Evolutionary conservation across 495 filamentous ascomycete species (phyloP), one percentile per base, ranked within the genome.

Genomic region (Parathielavia hyrcaniae): DNA sequence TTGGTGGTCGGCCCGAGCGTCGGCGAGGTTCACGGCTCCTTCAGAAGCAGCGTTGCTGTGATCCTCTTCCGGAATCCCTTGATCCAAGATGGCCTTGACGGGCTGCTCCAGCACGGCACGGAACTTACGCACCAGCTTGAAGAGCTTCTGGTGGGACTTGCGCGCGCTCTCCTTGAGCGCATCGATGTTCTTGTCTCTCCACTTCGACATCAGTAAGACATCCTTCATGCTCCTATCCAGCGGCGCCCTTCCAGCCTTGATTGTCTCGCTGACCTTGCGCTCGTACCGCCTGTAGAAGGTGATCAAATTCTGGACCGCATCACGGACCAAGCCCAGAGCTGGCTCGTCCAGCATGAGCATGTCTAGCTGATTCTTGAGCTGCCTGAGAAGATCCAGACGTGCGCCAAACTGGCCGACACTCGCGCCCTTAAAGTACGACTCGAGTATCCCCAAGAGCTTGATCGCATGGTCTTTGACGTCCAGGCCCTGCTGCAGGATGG

Each of bases 111-210:
- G 79, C 16, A 88, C 69, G 34, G 75, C 79, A 32, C 93, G 79
- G 68, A 95, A 97, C 72, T 95, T 96, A 49, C 89, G 80, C 50
- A 99, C 88, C 30, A 95, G 73, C 64, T 89, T 92, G 71, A 95
- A 92, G 11, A 99, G 77, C 68, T 95, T 96, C 61, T 86, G 82
- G 67, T 97, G 95, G 9, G 92, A 97, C 55, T 86, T 83, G 66
- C 85, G 82, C 2, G 93, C 89, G 70, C 91, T 96, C 58, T 96
- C 91, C 64, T 83, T 79, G 40, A 99, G 73, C 8, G 89, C 87
- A 53, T 87, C 83, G 51, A 99, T 92, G 61, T 96, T 97, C 22
- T 87, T 96, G 63, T 97, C 95, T 66, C 95, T 93, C 95, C 95
- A 97, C 67, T 88, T 95, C 2, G 90, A 89, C 56, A 97, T 71